Percentiles rank a stretch among this genome's conserved stretches.
Conservation (phyloP, 2,329 filamentous ascomycete species). For the Talaromyces rugulosus region DNA sequence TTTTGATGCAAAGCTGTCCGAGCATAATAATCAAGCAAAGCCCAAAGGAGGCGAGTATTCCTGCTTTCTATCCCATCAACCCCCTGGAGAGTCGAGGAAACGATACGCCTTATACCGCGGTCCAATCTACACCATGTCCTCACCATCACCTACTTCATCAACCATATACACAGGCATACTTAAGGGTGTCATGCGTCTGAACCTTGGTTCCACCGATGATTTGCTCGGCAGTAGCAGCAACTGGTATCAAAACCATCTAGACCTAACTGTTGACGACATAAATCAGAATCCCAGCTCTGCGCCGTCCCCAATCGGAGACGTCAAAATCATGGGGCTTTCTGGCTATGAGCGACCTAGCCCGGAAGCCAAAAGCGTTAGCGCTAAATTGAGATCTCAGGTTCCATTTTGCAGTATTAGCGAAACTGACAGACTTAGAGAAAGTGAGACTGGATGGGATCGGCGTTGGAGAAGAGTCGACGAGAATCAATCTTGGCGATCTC, state of each 20-base stretch:
- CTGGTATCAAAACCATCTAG: conserved; percentile 33
- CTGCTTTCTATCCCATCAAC: conserved; percentile 37
- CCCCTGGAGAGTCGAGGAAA: conserved; percentile 15
- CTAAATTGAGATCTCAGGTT: conserved; percentile 33
- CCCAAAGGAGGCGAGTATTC: conserved; percentile 31
- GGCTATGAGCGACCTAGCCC: conserved; percentile 41
- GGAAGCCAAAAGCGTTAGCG: conserved; percentile 26
- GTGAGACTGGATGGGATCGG: conserved; percentile 33
- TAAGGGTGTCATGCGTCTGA: conserved; percentile 39
- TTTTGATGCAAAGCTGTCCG: conserved; percentile 19
- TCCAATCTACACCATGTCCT: conserved; percentile 42
- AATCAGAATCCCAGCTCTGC: conserved; percentile 13
- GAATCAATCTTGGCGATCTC: conserved; percentile 20
- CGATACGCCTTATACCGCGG: conserved; percentile 34
- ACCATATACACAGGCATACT: conserved; percentile 44
- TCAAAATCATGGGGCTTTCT: conserved; percentile 33
- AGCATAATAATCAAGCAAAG: not conserved
- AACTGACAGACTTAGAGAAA: conserved; percentile 19
- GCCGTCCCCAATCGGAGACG: conserved; percentile 7
- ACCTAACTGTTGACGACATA: conserved; percentile 16
- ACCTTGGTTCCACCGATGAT: conserved; percentile 43
- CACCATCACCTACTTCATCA: conserved; percentile 41
- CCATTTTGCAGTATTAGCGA: conserved; percentile 21
- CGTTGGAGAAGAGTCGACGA: conserved; percentile 31
- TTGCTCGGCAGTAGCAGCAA: conserved; percentile 23